A percentile compares a stretch with the other conserved stretches of the same genome.
phyloP scores from a whole-genome alignment of 2,329 filamentous ascomycete species.

The Paecilomyces fulvus region DNA sequence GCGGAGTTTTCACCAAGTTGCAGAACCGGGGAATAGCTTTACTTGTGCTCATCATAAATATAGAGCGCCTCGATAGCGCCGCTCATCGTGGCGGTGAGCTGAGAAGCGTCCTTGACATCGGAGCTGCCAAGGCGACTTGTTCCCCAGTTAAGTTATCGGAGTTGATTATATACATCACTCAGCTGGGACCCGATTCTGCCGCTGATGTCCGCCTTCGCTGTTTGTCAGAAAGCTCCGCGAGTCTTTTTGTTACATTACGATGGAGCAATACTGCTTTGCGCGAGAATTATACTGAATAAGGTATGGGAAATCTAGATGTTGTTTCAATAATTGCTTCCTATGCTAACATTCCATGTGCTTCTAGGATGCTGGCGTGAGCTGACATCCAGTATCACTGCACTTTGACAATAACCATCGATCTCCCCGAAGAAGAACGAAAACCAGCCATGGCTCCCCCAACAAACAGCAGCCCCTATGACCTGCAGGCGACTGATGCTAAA shows the following conservation, averaged over 20 bases:
- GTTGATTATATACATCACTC: neutral
- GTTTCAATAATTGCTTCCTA: neutral
- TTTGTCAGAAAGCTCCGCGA: slow-evolving; percentile 2
- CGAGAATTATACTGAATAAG: neutral
- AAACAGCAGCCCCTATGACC: slow-evolving; percentile 44
- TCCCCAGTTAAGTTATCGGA: slow-evolving; percentile 13
- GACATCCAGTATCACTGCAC: neutral
- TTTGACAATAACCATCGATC: neutral
- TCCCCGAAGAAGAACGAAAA: neutral
- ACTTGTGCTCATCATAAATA: slow-evolving; percentile 96
- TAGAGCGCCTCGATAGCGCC: slow-evolving; percentile 90
- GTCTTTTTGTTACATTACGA: neutral
- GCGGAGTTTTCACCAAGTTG: neutral
- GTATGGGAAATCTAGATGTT: neutral
- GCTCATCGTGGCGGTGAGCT: slow-evolving; percentile 53
- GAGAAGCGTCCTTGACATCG: neutral
- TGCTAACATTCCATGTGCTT: neutral
- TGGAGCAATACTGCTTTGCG: neutral
- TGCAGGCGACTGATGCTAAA: slow-evolving; percentile 52
- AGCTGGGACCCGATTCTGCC: slow-evolving; percentile 24
- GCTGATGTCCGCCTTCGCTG: slow-evolving; percentile 18
- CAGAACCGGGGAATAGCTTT: slow-evolving; percentile 24
- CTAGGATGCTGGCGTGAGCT: neutral
- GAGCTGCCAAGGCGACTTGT: slow-evolving; percentile 4
- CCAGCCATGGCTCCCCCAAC: slow-evolving; percentile 33